Conservation (phyloP, 2,329 filamentous ascomycete genomes). For the Akanthomyces uredinophilus region DNA sequence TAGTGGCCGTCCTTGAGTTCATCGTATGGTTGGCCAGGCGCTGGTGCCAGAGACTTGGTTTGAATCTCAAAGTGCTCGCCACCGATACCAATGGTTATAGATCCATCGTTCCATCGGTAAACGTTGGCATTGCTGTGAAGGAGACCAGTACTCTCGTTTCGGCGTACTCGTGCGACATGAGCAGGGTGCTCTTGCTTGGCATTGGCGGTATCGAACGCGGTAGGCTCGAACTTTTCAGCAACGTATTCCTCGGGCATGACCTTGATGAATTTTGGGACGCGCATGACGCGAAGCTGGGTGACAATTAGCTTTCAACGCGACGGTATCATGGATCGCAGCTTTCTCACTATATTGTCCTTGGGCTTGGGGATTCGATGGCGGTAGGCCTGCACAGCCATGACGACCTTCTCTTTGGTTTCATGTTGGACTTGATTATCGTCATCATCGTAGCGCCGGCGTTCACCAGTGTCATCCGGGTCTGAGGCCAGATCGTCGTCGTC, state of each 20-base stretch:
- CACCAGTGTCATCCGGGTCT: constrained; percentile 42
- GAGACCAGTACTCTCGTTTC: constrained; percentile 58
- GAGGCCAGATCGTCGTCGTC: constrained; percentile 46
- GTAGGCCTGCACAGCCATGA: constrained; percentile 60
- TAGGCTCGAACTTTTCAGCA: constrained; percentile 59
- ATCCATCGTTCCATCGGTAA: constrained; percentile 75
- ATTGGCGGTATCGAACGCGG: constrained; percentile 49
- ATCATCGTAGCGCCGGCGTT: constrained; percentile 37
- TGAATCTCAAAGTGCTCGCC: constrained; percentile 71
- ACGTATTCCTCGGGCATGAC: constrained; percentile 65
- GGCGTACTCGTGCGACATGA: constrained; percentile 64
- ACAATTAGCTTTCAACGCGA: constrained; percentile 1
- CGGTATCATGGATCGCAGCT: background rate
- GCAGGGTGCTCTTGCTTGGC: constrained; percentile 51
- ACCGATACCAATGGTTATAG: constrained; percentile 68
- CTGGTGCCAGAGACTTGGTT: constrained; percentile 63
- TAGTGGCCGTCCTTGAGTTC: constrained; percentile 68
- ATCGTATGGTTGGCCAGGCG: constrained; percentile 54
- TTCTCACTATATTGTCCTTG: constrained; percentile 62
- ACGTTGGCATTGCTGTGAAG: constrained; percentile 72
- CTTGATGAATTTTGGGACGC: constrained; percentile 67
- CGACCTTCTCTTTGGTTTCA: constrained; percentile 48
- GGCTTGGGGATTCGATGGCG: constrained; percentile 67
- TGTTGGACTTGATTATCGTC: constrained; percentile 41
- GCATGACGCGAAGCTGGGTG: constrained; percentile 60